phyloP scores from a whole-genome alignment of 2,329 filamentous ascomycete species.

The Fusarium sp. region DNA sequence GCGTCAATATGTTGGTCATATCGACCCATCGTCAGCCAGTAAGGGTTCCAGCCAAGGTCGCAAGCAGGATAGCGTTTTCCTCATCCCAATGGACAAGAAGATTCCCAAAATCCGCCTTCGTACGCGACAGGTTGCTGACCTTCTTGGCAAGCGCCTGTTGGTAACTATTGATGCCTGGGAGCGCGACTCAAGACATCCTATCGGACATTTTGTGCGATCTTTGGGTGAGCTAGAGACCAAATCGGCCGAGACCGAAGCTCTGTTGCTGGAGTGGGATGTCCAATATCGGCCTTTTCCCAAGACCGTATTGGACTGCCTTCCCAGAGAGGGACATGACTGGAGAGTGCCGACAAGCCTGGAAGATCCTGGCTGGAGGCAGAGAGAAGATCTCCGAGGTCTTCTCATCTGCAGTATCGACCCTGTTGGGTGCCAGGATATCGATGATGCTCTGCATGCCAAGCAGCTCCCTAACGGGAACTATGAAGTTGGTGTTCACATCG shows the following conservation, averaged over 20 bases:
- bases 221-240: conserved; percentile 95
- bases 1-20: conserved; percentile 96
- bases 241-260: conserved; percentile 94
- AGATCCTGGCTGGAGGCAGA: conserved; percentile 86
- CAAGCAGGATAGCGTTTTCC: conserved; percentile 90
- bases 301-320: conserved; percentile 91
- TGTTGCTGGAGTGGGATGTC: conserved; percentile 94
- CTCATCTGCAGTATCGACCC: conserved; percentile 98
- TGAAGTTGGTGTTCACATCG: conserved; percentile 97
- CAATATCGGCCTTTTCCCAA: conserved; percentile 98
- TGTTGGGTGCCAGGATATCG: conserved; percentile 95
- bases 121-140: conserved; percentile 87
- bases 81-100: conserved; percentile 97
- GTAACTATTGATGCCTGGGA: conserved; percentile 97
- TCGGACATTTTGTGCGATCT: conserved; percentile 92
- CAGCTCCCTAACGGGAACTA: conserved; percentile 90
- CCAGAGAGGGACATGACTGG: conserved; percentile 92
- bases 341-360: conserved; percentile 82
- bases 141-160: conserved; percentile 89
- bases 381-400: conserved; percentile 84
- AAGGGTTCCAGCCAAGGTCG: conserved; percentile 78
- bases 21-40: conserved; percentile 86
- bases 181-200: conserved; percentile 88
- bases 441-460: conserved; percentile 92
- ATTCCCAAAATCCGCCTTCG: conserved; percentile 95